phyloP scores from a whole-genome alignment of 768 basidiomycete species.

The Cubamyces sp. region DNA sequence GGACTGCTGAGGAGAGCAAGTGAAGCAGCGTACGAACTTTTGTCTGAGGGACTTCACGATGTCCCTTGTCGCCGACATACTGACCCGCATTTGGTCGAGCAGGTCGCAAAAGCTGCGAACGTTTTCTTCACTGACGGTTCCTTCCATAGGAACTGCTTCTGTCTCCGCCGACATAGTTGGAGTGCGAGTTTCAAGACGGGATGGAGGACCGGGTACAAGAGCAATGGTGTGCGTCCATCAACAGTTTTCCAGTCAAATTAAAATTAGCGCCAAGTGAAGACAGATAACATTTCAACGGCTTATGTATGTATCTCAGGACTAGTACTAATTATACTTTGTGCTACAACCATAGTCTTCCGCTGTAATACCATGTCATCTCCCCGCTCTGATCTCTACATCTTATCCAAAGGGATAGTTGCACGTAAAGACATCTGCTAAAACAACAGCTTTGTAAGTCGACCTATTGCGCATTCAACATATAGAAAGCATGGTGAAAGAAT shows the following conservation, averaged over 20 bases:
- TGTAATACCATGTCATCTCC: too few species aligned
- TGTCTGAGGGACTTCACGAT: slow-evolving; percentile 56
- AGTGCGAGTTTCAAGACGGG: neutral
- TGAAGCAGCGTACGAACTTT: slow-evolving; percentile 46
- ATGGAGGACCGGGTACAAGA: neutral
- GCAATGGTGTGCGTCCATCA: too few species aligned
- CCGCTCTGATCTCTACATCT: too few species aligned
- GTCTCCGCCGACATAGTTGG: neutral
- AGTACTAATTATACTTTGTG: too few species aligned
- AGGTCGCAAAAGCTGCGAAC: slow-evolving; percentile 26
- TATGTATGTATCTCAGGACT: too few species aligned
- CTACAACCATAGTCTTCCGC: too few species aligned
- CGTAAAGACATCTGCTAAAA: too few species aligned
- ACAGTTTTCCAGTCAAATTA: too few species aligned
- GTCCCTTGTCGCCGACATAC: slow-evolving; percentile 64
- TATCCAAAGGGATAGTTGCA: too few species aligned
- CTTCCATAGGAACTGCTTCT: neutral
- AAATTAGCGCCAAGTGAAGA: too few species aligned
- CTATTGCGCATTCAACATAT: neutral
- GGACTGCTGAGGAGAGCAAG: neutral
- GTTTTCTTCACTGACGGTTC: slow-evolving; percentile 12
- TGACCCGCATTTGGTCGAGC: slow-evolving; percentile 61
- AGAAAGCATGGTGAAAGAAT: slow-evolving; percentile 27
- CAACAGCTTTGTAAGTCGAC: neutral
- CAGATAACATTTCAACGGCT: too few species aligned